Evolutionary conservation across 2,329 filamentous ascomycete genomes (phyloP), one percentile per base, ranked within the genome.

Genomic region (Fusarium buharicum): DNA sequence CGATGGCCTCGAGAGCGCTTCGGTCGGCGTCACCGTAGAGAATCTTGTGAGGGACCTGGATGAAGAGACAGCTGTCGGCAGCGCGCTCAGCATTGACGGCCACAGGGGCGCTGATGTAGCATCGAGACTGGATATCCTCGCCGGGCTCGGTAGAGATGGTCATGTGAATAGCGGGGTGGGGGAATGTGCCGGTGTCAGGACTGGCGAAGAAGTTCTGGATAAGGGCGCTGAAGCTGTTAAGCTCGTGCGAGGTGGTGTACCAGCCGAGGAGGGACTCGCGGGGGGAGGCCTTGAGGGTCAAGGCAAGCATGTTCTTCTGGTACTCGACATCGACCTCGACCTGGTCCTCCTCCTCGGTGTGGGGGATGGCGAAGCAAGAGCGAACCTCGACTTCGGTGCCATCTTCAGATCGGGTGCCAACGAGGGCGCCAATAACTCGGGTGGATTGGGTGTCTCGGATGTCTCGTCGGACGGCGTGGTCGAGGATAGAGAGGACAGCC

Each of bases 251-350:
- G 45, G 95, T 99, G 64, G 95, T 96, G 82, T 99, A 99, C 95
- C 95, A 99, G 74, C 95, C 95, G 62, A 99, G 90, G 56, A 99
- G 86, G 50, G 93, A 88, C 80, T 99, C 95, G 79, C 93, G 92
- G 46, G 95, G 95, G 78, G 93, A 91, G 55, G 93, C 94, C 81
- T 94, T 94, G 70, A 98, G 88, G 77, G 97, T 94, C 71, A 99
- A 84, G 58, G 91, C 90, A 55, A 98, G 89, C 95, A 99, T 99
- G 79, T 94, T 93, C 86, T 98, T 98, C 82, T 99, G 95, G 81
- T 98, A 99, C 80, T 99, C 95, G 85, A 99, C 96, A 77, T 99
- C 95, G 66, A 99, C 95, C 80, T 99, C 95, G 73, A 99, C 95
- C 80, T 99, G 95, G 79, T 99, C 95, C 76, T 93, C 91, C 70